phyloP scores from a whole-genome alignment of 768 basidiomycete species.

The Russula griseocarnosa region DNA sequence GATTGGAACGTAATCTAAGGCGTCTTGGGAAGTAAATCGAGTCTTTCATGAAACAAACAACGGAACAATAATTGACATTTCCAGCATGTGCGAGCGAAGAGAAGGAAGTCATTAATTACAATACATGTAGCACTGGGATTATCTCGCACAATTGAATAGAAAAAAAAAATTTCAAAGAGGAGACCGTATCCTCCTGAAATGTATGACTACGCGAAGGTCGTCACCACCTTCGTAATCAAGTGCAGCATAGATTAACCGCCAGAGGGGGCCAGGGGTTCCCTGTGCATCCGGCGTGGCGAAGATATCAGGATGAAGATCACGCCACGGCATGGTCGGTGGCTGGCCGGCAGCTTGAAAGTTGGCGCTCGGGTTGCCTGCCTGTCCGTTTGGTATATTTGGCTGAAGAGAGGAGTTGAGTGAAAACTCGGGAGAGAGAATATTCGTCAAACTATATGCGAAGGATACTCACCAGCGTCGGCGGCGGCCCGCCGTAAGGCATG shows the following conservation, averaged over 20 bases:
- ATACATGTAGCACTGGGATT: background rate
- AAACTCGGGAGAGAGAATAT: background rate
- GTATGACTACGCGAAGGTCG: background rate
- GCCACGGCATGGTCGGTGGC: background rate
- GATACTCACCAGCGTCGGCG: background rate
- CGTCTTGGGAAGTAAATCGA: background rate
- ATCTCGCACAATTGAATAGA: no score
- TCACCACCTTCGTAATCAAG: background rate
- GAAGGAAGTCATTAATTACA: background rate
- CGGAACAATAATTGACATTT: background rate
- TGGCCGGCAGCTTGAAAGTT: background rate
- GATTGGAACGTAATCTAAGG: background rate
- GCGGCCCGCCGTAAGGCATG: background rate
- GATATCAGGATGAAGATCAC: background rate
- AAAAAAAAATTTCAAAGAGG: background rate
- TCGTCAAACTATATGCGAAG: background rate
- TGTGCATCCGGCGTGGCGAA: background rate
- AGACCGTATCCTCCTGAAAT: background rate
- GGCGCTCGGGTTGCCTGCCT: background rate
- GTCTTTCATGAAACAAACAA: background rate
- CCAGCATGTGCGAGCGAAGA: background rate
- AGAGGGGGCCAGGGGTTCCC: background rate
- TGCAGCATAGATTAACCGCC: background rate
- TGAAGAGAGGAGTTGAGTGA: background rate
- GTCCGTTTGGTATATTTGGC: background rate